Evolutionary conservation across 2,329 filamentous ascomycete species (phyloP), one percentile per base, ranked within the genome.

Genomic region (Paracamarosporium sp.): DNA sequence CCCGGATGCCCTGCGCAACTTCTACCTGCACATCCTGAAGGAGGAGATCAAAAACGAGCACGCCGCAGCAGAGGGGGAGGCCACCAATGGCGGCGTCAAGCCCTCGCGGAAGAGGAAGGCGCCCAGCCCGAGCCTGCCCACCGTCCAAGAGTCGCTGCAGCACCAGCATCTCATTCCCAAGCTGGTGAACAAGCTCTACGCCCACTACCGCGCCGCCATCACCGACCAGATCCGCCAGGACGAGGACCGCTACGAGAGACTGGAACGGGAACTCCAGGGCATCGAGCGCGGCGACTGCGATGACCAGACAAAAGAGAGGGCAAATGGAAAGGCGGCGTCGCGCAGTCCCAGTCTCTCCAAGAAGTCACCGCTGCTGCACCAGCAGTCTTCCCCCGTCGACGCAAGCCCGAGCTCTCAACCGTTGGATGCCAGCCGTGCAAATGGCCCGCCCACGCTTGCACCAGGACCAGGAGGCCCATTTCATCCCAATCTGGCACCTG

Each of bases 1-100:
- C 46, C 87, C 93, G 7, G 90, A 93, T 76, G 86, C 92, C 41
- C 81, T 98, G 65, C 88, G 91, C 76, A 86, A 90, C 70, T 83
- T 95, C 51, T 97, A 96, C 75, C 80, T 93, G 64, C 84, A 86
- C 56, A 80, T 96, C 57, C 77, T 97, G 73, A 86, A 86, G 64
- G 90, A 96, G 65, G 92, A 95, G 75, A 77, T 88, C 62, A 85
- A 79, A 66, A 75, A 73, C 53, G 85, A 89, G 61, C 82, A 80
- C 54, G 65, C 58, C 63, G 82, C 80, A 53, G 62, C 57, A 56
- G 83, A 83, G 63, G 80, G 79, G 50, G 76, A 82, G 30, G 71
- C 53, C 13, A 61, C 61, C 17, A 67, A 69, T 51, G 71, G 63
- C 30, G 66, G 74, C 22, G 64, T 57, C 54, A 63, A 80, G 33